A percentile compares a stretch with the other conserved stretches of the same genome.
phyloP scores from a whole-genome alignment of 495 filamentous ascomycete species.

The Xylaria bambusicola region DNA sequence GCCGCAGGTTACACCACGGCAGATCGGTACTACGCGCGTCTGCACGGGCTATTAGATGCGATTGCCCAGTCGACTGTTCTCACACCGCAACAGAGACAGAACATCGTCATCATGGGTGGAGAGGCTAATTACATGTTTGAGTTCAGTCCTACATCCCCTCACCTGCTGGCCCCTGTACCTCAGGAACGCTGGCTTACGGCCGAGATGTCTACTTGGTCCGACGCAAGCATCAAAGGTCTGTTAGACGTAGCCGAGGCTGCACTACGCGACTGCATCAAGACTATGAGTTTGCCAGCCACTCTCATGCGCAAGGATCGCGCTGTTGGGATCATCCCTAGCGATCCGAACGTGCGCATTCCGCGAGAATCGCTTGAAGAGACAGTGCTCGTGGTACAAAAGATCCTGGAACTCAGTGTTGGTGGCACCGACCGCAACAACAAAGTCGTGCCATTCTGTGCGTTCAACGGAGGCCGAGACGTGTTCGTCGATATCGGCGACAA shows the following conservation, averaged over 20 bases:
- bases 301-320: conserved; percentile 90
- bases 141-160: conserved; percentile 57
- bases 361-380: conserved; percentile 95
- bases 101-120: conserved; percentile 83
- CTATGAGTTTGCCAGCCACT: conserved; percentile 72
- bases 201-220: conserved; percentile 85
- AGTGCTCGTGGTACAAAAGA: conserved; percentile 89
- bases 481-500: conserved; percentile 99
- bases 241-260: conserved; percentile 86
- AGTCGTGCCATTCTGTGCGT: conserved; percentile 90
- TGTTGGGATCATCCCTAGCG: conserved; percentile 79
- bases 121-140: conserved; percentile 88
- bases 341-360: conserved; percentile 62
- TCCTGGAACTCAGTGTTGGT: conserved; percentile 72
- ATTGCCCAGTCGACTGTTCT: conserved; percentile 65
- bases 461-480: conserved; percentile 95
- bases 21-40: conserved; percentile 75
- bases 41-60: conserved; percentile 82
- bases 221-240: conserved; percentile 72
- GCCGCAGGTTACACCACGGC: conserved; percentile 94
- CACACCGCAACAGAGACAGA: conserved; percentile 63
- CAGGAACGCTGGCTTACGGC: conserved; percentile 76
- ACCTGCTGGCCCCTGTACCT: conserved; percentile 63
- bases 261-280: conserved; percentile 73
- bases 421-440: conserved; percentile 36